A percentile compares a stretch with the other conserved stretches of the same genome.
These are phyloP conservation scores for Claviceps digitariae DNA, from an alignment of 2,329 filamentous ascomycete genomes.

Conservation along the genomic window DNA sequence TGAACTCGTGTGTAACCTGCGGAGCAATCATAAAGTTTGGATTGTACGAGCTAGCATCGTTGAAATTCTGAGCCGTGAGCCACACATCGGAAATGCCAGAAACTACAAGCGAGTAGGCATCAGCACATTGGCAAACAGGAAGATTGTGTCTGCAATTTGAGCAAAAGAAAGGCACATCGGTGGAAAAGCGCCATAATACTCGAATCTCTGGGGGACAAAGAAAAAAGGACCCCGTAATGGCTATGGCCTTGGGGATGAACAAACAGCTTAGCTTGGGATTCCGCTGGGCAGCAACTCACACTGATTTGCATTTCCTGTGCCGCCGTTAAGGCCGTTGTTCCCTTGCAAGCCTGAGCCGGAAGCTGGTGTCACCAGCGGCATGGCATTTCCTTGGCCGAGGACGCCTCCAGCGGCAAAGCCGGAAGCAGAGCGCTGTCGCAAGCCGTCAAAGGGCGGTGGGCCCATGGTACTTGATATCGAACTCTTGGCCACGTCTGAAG, in stretches of 20 bases:
- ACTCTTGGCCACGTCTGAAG: constrained; percentile 35
- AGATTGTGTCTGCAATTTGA: neutral
- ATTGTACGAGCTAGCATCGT: constrained; percentile 90
- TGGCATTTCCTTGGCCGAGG: constrained; percentile 36
- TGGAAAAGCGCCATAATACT: neutral
- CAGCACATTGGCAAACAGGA: constrained; percentile 2
- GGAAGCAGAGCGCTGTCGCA: constrained; percentile 23
- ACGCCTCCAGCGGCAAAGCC: constrained; percentile 28
- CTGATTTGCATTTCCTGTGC: constrained; percentile 51
- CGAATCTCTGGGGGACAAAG: neutral
- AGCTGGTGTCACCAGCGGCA: constrained; percentile 61
- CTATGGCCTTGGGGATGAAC: neutral
- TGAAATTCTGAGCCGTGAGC: constrained; percentile 67
- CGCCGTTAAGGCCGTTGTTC: constrained; percentile 34
- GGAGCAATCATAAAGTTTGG: constrained; percentile 87
- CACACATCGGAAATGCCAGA: constrained; percentile 72
- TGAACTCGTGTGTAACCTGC: constrained; percentile 93
- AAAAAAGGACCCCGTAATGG: neutral
- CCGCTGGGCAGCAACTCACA: constrained; percentile 35
- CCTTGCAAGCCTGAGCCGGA: constrained; percentile 54
- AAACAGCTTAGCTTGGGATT: neutral
- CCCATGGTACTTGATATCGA: constrained; percentile 46
- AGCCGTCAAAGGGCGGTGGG: constrained; percentile 27
- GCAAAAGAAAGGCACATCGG: neutral
- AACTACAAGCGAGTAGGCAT: constrained; percentile 32